Evolutionary conservation across 257 asterid genomes (phyloP), one percentile per base, ranked within the genome.

Genomic region (Craterostigma plantagineum): DNA sequence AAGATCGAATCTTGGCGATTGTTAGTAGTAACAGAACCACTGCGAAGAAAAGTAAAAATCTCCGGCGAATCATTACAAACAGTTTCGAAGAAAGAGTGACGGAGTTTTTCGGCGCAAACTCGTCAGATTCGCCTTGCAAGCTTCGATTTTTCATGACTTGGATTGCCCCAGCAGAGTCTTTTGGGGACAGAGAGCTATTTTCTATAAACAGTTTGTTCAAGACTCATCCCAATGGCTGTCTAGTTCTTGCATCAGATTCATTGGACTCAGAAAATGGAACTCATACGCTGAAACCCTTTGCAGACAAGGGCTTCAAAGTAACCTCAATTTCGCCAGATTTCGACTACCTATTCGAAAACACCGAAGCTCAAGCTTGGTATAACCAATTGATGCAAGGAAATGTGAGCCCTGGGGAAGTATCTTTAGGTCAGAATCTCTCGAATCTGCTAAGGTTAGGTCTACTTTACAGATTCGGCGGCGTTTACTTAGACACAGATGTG

Each of bases 371-470:
- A 43, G 55, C 54, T 12, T 87, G 93, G 95, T 60, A 79, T 70
- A 72, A 60, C 34, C 63, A 55, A 41, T 48, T 87, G 36, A 64
- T 60, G 67, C 64, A 14, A 1, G 95, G 98, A 15, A 66, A 63
- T 49, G 61, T 87, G 18, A 56, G 64, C 27, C 69, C 86, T 0
- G 95, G 98, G 4, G 91, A 66, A 61, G 77, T 87, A 44, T 53
- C 91, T 11, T 56, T 87, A 41, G 98, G 98, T 3, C 98, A 87
- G n/a, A 87, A 82, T 60, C 65, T 87, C 18, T 87, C 98, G 2
- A 87, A 87, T 64, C 62, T 87, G 46, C 83, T 87, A 11, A 64
- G 98, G 49, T 64, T 87, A 39, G 98, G 93, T 1, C 55, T 87
- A 34, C 52, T 87, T 34, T 77, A 82, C 34, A 79, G 71, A 35